Evolutionary conservation across 805 yeast species (phyloP), one percentile per base, ranked within the genome.

Genomic region (Brettanomyces bruxellensis): DNA sequence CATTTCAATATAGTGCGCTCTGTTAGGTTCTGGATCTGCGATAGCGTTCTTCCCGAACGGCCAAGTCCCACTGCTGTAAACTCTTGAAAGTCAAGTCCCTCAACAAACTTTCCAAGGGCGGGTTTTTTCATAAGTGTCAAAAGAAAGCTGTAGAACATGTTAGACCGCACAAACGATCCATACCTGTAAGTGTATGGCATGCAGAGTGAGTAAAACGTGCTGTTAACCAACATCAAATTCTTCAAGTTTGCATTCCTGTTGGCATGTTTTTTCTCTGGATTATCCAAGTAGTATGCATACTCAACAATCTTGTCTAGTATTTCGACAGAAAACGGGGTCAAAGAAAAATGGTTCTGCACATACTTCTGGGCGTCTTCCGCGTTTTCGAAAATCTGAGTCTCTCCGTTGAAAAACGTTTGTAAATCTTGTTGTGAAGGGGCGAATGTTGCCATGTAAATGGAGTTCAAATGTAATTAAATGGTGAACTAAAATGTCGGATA

Each of bases 11-110:
- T 79, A 3, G 96, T 89, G 25, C 69, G 67, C 38, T 82, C 71
- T 0, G 96, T 89, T 38, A 89, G 87, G 86, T 86, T 86, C 64
- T 89, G 95, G 55, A 89, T 89, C 64, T 86, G 95, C 62, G 78
- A 82, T 65, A 86, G 90, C 95, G 89, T 89, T 54, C 83, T 75
- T 9, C 86, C 87, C 0, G 96, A 85, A 52, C 96, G 71, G 2
- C 96, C 96, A 42, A 89, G 71, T 0, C 96, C 96, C 43, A 90
- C 81, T 0, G 91, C 82, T 1, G 96, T 88, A 63, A 89, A 83
- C 54, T 86, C 91, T 57, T 86, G 85, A 56, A 89, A 90, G 66
- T 89, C 96, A 55, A 90, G 75, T 45, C 82, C 79, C 54, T 81
- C 79, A 22, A 86, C 91, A 51, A 75, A 76, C 49, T 71, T 75